Evolutionary conservation across 495 filamentous ascomycete species (phyloP), one percentile per base, ranked within the genome.

Genomic region (Xylaria nigripes): DNA sequence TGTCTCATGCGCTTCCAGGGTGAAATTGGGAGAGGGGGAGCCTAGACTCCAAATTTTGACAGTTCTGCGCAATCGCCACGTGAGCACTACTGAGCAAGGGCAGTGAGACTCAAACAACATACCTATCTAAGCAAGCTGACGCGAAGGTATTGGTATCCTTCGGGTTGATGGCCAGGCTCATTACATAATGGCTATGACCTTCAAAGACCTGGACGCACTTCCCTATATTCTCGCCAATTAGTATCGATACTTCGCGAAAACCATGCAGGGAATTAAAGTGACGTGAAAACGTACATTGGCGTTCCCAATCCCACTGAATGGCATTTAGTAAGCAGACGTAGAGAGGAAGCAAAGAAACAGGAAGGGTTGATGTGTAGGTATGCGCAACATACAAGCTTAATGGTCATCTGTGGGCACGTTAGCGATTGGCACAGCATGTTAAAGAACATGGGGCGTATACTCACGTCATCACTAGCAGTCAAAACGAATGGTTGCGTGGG

Each of bases 11-110:
- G 93, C 93, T 70, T 98, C 93, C 16, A 98, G 76, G 19, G 93
- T 96, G 70, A 92, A 96, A 68, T 96, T 97, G 40, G 93, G 86
- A 38, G 88, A 88, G 13, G 79, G 75, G 3, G 90, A 95, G 21
- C 93, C 93, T 61, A 98, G 77, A 64, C 85, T 95, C 93, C 93
- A 98, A 66, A 98, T 96, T 79, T 98, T 98, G 55, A 98, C 91
- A 46, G 90, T 95, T 55, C 93, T 81, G 7, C 0, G 25, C 16
- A 18, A 38, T 45, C 29, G 50, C 27, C 7, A 43, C 19, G 13
- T 40, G 13, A 34, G 24, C 13, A 21, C 43, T 9, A 9, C 34
- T 10, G 13, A 13, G 10, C 16, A 19, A 52, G 19, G 3, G 2
- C 3, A 23, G 1, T 2, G 12, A 19, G 7, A 42, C 6, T 10